These are phyloP conservation scores for Fusarium staphyleae DNA, from an alignment of 2,329 filamentous ascomycete species.

Conservation along the genomic window DNA sequence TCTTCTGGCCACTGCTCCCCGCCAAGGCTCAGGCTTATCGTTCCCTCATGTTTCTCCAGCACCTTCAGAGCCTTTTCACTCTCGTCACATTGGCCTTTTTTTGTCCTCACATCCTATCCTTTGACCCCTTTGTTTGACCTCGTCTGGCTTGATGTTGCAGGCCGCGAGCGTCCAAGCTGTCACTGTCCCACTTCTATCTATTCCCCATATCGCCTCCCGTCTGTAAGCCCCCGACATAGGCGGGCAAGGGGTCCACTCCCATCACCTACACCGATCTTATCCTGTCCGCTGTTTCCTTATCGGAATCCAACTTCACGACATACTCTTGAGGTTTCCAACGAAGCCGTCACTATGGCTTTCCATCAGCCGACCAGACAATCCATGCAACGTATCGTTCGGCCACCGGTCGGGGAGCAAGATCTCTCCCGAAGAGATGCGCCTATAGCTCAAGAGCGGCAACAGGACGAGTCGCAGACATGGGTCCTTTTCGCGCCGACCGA, in stretches of 20 bases:
- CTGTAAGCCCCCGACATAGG: conserved; percentile 32
- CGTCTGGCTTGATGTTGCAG: conserved; percentile 10
- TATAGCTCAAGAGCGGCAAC: conserved; percentile 45
- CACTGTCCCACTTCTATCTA: conserved; percentile 11
- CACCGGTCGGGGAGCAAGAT: conserved; percentile 50
- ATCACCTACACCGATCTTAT: conserved; percentile 39
- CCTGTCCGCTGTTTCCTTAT: conserved; percentile 36
- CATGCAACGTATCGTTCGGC: conserved; percentile 56
- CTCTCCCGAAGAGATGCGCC: conserved; percentile 37
- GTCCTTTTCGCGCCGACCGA: conserved; percentile 88
- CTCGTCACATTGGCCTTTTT: conserved; percentile 9
- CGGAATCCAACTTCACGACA: conserved; percentile 26
- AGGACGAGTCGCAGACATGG: conserved; percentile 89
- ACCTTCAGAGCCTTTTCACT: conserved; percentile 11
- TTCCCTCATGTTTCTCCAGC: conserved; percentile 21
- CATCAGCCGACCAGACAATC: conserved; percentile 65
- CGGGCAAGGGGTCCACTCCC: conserved; percentile 36
- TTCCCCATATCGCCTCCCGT: conserved; percentile 25
- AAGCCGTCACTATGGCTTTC: conserved; percentile 58
- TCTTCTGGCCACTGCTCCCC: conserved; percentile 27
- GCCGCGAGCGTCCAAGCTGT: conserved; percentile 11
- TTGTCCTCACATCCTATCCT: conserved; percentile 6
- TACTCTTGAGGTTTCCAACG: conserved; percentile 9
- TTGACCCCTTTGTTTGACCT: background rate
- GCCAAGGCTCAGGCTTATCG: conserved; percentile 14